Evolutionary conservation across 1,139 yeast species (phyloP).

Genomic region (Diutina siamensis): DNA sequence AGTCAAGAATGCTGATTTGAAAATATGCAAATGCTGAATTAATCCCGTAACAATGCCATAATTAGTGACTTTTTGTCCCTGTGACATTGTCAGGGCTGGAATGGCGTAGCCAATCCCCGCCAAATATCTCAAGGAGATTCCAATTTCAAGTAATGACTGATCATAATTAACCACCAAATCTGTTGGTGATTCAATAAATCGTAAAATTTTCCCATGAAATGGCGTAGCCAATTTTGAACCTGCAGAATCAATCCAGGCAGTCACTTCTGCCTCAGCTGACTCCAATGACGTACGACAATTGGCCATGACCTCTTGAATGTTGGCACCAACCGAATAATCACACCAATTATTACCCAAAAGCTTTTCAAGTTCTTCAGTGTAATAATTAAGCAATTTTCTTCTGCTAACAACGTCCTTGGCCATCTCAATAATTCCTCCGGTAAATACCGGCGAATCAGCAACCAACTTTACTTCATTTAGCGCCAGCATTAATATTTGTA

Average conservation of each 20-base stretch:
- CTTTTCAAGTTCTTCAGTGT: conserved; percentile 12
- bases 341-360: conserved; percentile 66
- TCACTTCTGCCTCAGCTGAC: conserved; percentile 23
- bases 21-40: conserved; percentile 26
- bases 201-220: conserved; percentile 9
- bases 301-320: conserved; percentile 40
- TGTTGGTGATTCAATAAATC: not conserved
- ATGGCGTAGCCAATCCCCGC: conserved; percentile 44
- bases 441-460: not conserved
- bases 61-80: conserved; percentile 32
- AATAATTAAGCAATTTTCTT: conserved; percentile 12
- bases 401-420: not conserved
- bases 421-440: not conserved
- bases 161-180: conserved; percentile 37
- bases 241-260: conserved; percentile 33
- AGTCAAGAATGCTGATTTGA: conserved; percentile 17
- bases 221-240: conserved; percentile 8
- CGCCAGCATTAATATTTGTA: not conserved
- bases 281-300: conserved; percentile 35
- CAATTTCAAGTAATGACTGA: conserved; percentile 43
- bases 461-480: not conserved
- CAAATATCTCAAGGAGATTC: conserved; percentile 14
- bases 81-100: conserved; percentile 27
- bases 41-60: conserved; percentile 50
- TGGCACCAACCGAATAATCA: conserved; percentile 61